These are phyloP conservation scores for Pelagomonas calceolata DNA, from an alignment of 108 stramenopile genomes.

Conservation along the genomic window DNA sequence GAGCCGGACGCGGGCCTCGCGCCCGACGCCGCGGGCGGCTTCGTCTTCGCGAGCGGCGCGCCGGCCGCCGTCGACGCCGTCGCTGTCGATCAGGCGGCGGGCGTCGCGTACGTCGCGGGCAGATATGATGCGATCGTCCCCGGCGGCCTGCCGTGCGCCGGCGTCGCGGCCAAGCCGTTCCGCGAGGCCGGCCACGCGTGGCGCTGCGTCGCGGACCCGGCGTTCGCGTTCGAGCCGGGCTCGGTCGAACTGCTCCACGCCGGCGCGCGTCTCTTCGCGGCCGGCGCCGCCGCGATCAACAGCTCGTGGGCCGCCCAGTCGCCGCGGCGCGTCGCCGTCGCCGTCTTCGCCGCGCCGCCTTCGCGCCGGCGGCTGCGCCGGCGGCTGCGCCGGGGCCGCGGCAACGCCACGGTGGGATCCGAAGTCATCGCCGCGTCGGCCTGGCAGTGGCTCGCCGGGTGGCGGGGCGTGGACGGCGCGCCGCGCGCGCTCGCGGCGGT, in stretches of 20 bases:
- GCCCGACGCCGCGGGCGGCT: conserved; percentile 73
- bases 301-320: conserved; percentile 63
- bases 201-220: conserved; percentile 70
- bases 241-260: conserved; percentile 75
- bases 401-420: conserved; percentile 2
- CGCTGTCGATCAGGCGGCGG: conserved; percentile 63
- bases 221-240: conserved; percentile 63
- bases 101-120: conserved; percentile 78
- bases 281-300: conserved; percentile 51
- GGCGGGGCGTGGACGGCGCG: conserved; percentile 73
- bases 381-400: conserved; percentile 6
- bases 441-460: conserved; percentile 92
- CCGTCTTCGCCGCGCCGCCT: conserved; percentile 63
- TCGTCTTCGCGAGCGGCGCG: conserved; percentile 57
- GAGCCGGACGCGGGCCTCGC: conserved; percentile 62
- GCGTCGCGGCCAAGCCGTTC: conserved; percentile 71
- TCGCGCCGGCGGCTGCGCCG: conserved; percentile 9
- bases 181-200: conserved; percentile 41
- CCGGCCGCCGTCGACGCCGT: conserved; percentile 54
- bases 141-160: conserved; percentile 45
- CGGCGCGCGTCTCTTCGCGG: conserved; percentile 70
- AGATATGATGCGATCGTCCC: conserved; percentile 64
- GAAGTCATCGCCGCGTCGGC: not conserved
- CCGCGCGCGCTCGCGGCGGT: conserved; percentile 73
- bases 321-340: conserved; percentile 67